Conservation (phyloP, 345 rosid species). For the Gossypium sturtianum region DNA sequence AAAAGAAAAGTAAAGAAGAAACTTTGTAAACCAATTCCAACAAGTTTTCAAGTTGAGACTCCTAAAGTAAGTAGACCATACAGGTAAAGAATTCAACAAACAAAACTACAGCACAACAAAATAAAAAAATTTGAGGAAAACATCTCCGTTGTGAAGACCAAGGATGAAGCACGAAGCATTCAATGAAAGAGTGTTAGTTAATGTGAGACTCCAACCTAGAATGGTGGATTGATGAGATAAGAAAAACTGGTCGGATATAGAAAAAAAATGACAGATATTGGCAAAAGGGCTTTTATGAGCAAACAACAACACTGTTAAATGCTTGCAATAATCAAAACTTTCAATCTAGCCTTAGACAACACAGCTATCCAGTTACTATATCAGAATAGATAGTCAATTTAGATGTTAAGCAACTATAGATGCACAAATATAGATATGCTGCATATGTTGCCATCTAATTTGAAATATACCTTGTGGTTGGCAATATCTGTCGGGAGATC, state of each 20-base stretch:
- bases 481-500: slow-evolving; percentile 72
- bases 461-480: slow-evolving; percentile 64
- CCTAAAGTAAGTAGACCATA: neutral
- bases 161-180: neutral
- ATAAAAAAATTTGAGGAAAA: neutral
- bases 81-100: neutral
- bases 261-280: neutral
- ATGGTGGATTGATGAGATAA: neutral
- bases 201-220: neutral
- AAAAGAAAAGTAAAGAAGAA: neutral
- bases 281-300: neutral
- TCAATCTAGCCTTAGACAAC: neutral
- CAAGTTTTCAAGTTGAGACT: neutral
- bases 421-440: neutral
- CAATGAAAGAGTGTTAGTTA: neutral
- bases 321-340: neutral
- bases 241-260: neutral
- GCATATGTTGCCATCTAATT: neutral
- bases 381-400: neutral
- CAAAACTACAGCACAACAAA: neutral
- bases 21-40: neutral
- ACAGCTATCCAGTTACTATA: neutral
- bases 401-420: neutral
- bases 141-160: neutral
- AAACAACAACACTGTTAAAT: neutral